Evolutionary conservation across 2,329 filamentous ascomycete genomes (phyloP), one percentile per base, ranked within the genome.

Genomic region (Elsinoe batatas): DNA sequence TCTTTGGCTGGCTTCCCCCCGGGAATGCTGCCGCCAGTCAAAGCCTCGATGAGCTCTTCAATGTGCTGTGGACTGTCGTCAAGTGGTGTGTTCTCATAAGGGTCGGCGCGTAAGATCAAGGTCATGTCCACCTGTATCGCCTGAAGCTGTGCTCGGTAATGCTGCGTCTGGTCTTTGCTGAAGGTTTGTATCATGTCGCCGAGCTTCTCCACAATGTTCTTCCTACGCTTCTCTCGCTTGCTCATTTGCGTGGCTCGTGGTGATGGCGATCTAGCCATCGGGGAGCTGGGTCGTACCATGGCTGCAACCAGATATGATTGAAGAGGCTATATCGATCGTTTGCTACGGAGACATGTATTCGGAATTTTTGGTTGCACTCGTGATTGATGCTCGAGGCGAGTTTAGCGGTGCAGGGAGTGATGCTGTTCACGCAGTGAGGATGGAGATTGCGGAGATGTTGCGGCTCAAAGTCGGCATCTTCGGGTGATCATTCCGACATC

Each of bases 41-140:
- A 69, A 50, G 68, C 65, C 33, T 70, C 63, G 38, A 76, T 80
- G 64, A 85, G 72, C 62, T 83, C 80, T 53, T 79, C 76, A 59
- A 90, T 82, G 56, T 87, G 81, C 59, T 89, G 84, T 46, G 77
- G 74, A 18, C 72, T 72, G 61, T 84, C 81, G 12, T 80, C 79
- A 55, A 95, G 77, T 49, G 88, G 82, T 58, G 82, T 80, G 58
- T 83, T 77, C 33, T 62, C 59, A 68, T 95, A 94, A 0, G 88
- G 86, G 65, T 95, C 86, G 53, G 93, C 87, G 62, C 87, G 84
- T 69, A 89, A 84, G 61, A 95, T 88, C 44, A 95, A 79, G 57
- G 81, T 88, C 72, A 91, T 90, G 69, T 95, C 91, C 61, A 88
- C 84, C 72, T 96, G 91, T n/a, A 96, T 82, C 62, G 88, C 88